Base-by-base conservation (phyloP, 208 protist genomes). In the Balamuthia mandrillaris region DNA sequence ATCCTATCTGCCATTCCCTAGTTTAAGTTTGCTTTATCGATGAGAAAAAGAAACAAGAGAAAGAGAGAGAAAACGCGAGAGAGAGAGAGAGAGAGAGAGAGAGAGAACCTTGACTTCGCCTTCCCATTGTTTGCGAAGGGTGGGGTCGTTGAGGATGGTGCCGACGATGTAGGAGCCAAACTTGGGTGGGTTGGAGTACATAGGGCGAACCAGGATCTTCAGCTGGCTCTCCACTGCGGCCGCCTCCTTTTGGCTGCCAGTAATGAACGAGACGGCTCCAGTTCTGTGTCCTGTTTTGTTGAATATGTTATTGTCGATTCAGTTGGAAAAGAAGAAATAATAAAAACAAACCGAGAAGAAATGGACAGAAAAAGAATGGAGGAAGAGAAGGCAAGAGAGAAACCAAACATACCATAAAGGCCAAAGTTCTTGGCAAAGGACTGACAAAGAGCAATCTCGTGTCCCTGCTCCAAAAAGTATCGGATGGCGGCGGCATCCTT, bases 371-470 rank as follows among this genome's bases (percentile, higher is more conserved):
- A 56, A n/a, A 56, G 49, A 56, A 56, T 56, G 18, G 49, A 56
- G n/a, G 18, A 56, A 56, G 16, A 56, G 49, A 16, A 56, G n/a
- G 49, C 49, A 56, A 56, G 49, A 56, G n/a, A n/a, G 16, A n/a
- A 56, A 21, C 49, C 18, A n/a, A 21, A 68, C 70, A n/a, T 84
- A 75, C 88, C 95, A 89, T 99, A 99, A 1, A 99, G 88, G 49
- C 98, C 98, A 88, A 99, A 97, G 89, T 99, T 99, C 92, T 99
- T 99, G 35, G 97, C 94, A 88, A 96, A 99, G 9, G 96, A 98
- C 93, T 99, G 97, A 33, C 92, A 88, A 12, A 96, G 84, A 0
- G 96, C 7, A 79, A 49, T 35, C 24, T 79, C 44, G 42, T 77
- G 52, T 18, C 72, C 72, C 29, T 86, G 24, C 9, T 86, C 41